These are phyloP conservation scores for Spergularia bocconei DNA, from an alignment of 148 eudicot species.

Conservation along the genomic window DNA sequence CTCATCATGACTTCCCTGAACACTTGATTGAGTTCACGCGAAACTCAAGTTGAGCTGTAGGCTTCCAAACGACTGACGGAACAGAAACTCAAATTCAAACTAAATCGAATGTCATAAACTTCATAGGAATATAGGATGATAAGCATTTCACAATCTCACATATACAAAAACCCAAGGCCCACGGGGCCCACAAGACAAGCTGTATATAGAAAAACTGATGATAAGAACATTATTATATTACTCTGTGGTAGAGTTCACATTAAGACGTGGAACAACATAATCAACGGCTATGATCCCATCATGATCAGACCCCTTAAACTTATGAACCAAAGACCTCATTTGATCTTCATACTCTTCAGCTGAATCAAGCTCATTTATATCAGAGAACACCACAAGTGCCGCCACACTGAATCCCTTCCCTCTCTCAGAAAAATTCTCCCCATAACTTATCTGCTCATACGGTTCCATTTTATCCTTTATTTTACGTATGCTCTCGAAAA, in stretches of 20 bases:
- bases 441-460: slow-evolving; percentile 30
- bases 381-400: slow-evolving; percentile 29
- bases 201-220: background rate
- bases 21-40: too few species aligned
- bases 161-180: background rate
- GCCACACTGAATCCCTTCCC: slow-evolving; percentile 30
- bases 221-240: background rate
- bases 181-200: background rate
- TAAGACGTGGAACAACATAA: slow-evolving; percentile 35
- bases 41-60: too few species aligned
- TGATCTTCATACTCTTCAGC: slow-evolving; percentile 39
- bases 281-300: slow-evolving; percentile 27
- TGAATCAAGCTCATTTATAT: slow-evolving; percentile 40
- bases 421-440: slow-evolving; percentile 26
- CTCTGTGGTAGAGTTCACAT: background rate
- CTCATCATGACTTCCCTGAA: too few species aligned
- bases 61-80: too few species aligned
- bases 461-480: slow-evolving; percentile 16
- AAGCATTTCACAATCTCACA: background rate
- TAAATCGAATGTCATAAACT: too few species aligned
- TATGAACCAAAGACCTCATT: slow-evolving; percentile 22
- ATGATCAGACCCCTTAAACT: slow-evolving; percentile 2
- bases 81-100: too few species aligned
- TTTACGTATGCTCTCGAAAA: slow-evolving; percentile 22
- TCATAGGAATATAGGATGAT: too few species aligned